phyloP scores from a whole-genome alignment of 768 basidiomycete species.

The Galerina marginata region DNA sequence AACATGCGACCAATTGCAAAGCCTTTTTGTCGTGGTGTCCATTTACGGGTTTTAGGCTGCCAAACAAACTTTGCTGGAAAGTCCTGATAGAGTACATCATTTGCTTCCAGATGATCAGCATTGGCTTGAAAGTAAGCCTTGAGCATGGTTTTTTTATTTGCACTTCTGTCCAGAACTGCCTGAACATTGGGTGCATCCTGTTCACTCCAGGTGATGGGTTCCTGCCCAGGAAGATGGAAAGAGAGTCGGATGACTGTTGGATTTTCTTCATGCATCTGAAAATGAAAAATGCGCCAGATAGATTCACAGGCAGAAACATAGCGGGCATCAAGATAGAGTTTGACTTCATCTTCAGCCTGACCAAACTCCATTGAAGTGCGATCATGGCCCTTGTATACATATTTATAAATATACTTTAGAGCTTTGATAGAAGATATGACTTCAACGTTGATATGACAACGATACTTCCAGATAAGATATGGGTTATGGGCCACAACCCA shows the following conservation, averaged over 20 bases:
- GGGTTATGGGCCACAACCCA: slow-evolving; percentile 50
- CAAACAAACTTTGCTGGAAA: too few species aligned
- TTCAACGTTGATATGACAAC: slow-evolving; percentile 59
- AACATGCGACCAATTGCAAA: too few species aligned
- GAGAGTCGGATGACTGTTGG: slow-evolving; percentile 45
- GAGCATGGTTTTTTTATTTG: slow-evolving; percentile 29
- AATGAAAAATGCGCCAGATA: slow-evolving; percentile 35
- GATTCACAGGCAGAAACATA: slow-evolving; percentile 40
- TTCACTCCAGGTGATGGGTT: slow-evolving; percentile 37
- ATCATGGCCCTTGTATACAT: slow-evolving; percentile 58
- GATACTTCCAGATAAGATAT: slow-evolving; percentile 38
- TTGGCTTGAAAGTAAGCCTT: slow-evolving; percentile 38
- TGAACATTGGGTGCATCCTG: slow-evolving; percentile 27
- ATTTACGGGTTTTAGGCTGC: too few species aligned
- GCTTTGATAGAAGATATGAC: slow-evolving; percentile 40
- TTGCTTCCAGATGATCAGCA: neutral
- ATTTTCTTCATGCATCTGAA: slow-evolving; percentile 33
- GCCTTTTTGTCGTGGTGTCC: too few species aligned
- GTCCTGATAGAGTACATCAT: too few species aligned
- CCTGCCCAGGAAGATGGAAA: slow-evolving; percentile 44
- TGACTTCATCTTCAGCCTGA: slow-evolving; percentile 42
- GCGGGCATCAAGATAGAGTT: slow-evolving; percentile 38
- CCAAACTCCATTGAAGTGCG: slow-evolving; percentile 36
- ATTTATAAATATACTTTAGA: slow-evolving; percentile 52
- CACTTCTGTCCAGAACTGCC: slow-evolving; percentile 20